Evolutionary conservation across 805 yeast species (phyloP).

Genomic region (Candida takata): DNA sequence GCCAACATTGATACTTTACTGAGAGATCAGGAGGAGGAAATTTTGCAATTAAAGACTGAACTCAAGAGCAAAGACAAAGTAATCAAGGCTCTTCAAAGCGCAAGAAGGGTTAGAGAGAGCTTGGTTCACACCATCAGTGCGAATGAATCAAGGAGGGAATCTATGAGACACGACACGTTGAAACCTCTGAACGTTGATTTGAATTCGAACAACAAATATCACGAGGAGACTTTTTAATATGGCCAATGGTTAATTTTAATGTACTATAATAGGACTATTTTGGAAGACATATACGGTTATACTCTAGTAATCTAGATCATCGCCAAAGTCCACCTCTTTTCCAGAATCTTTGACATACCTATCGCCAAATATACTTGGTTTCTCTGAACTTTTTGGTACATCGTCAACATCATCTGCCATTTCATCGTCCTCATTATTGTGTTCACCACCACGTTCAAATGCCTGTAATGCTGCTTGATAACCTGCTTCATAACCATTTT

Average conservation of each 20-base stretch:
- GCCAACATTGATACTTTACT: slow-evolving; percentile 27
- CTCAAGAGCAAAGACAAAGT: slow-evolving; percentile 71
- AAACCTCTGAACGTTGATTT: slow-evolving; percentile 18
- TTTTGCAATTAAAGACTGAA: slow-evolving; percentile 53
- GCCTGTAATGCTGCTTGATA: neutral
- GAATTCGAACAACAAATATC: neutral
- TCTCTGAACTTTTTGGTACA: too few relatives aligned
- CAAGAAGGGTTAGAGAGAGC: slow-evolving; percentile 49
- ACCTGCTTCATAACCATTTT: slow-evolving; percentile 4
- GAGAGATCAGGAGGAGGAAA: slow-evolving; percentile 61
- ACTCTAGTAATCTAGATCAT: neutral
- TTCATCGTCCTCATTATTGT: neutral
- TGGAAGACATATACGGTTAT: too few relatives aligned
- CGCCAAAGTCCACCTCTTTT: neutral
- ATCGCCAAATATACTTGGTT: neutral
- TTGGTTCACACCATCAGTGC: slow-evolving; percentile 16
- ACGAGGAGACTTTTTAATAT: slow-evolving; percentile 1
- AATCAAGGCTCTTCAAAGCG: slow-evolving; percentile 64
- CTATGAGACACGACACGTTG: slow-evolving; percentile 12
- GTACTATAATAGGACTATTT: too few relatives aligned
- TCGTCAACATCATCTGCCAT: too few relatives aligned
- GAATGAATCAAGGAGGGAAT: slow-evolving; percentile 20
- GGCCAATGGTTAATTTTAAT: neutral
- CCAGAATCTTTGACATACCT: neutral
- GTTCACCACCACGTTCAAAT: neutral